phyloP scores from a whole-genome alignment of 106 monocot genomes.

The Iris macrosiphon region DNA sequence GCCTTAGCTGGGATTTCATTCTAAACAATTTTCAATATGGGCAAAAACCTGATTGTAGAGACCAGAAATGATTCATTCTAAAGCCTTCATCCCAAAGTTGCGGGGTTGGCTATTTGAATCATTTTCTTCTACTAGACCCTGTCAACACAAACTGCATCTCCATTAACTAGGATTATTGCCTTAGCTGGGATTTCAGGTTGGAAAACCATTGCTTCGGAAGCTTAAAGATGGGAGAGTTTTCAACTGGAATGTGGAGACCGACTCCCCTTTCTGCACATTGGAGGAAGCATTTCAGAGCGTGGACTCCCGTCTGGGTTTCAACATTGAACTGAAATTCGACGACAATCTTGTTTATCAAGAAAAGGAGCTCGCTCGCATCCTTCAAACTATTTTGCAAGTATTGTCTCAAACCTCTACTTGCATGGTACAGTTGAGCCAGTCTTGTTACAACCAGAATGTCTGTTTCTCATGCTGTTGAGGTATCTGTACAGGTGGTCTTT shows the following conservation, averaged over 20 bases:
- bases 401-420: background rate
- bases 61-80: background rate
- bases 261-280: conserved; percentile 68
- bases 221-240: conserved; percentile 52
- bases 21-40: too few relatives aligned
- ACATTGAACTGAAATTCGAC: conserved; percentile 79
- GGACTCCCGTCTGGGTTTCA: conserved; percentile 55
- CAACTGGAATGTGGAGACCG: conserved; percentile 55
- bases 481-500: conserved; percentile 47
- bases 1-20: too few relatives aligned
- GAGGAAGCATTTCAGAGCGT: conserved; percentile 64
- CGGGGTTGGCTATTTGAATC: too few relatives aligned
- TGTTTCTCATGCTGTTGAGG: background rate
- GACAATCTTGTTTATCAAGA: conserved; percentile 50
- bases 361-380: conserved; percentile 37
- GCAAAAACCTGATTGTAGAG: background rate
- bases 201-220: conserved; percentile 55
- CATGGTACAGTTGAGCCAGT: too few relatives aligned
- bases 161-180: too few relatives aligned
- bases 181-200: conserved; percentile 18
- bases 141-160: too few relatives aligned
- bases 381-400: conserved; percentile 51
- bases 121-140: too few relatives aligned
- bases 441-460: background rate
- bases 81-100: too few relatives aligned